Evolutionary conservation across 345 rosid species (phyloP).

Genomic region (Erodium maritimum): DNA sequence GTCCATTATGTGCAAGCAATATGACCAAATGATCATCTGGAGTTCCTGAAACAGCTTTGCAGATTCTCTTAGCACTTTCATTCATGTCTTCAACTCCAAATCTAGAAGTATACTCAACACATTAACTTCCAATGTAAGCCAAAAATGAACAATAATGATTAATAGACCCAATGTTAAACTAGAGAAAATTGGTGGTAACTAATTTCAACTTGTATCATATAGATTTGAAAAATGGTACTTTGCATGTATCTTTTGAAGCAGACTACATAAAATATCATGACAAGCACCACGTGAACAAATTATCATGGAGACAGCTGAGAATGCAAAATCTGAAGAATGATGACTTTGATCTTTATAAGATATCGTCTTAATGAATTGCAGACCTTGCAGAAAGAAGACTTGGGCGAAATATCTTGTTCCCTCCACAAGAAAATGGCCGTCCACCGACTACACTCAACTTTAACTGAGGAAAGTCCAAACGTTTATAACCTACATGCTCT

Average conservation of each 20-base stretch:
- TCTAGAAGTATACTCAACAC: conserved; percentile 25
- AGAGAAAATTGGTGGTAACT: too few relatives aligned
- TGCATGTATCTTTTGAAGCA: too few relatives aligned
- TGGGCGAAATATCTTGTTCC: conserved; percentile 39
- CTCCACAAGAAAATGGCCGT: conserved; percentile 85
- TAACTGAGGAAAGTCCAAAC: conserved; percentile 48
- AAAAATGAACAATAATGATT: too few relatives aligned
- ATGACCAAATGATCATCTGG: conserved; percentile 67
- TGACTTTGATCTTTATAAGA: too few relatives aligned
- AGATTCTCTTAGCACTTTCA: conserved; percentile 52
- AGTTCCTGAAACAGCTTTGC: conserved; percentile 39
- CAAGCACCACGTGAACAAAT: too few relatives aligned
- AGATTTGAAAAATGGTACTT: too few relatives aligned
- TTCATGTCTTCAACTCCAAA: conserved; percentile 65
- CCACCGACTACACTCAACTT: conserved; percentile 84
- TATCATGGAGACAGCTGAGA: too few relatives aligned
- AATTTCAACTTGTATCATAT: too few relatives aligned
- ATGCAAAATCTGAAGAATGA: too few relatives aligned
- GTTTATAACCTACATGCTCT: conserved; percentile 63
- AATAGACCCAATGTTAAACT: too few relatives aligned
- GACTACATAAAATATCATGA: too few relatives aligned
- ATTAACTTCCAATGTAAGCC: not conserved
- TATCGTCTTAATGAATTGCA: conserved; percentile 4
- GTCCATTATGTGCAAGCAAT: conserved; percentile 83
- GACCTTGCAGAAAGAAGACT: conserved; percentile 53